Base-by-base conservation (phyloP, 2,329 filamentous ascomycete species). In the Apiospora arundinis region DNA sequence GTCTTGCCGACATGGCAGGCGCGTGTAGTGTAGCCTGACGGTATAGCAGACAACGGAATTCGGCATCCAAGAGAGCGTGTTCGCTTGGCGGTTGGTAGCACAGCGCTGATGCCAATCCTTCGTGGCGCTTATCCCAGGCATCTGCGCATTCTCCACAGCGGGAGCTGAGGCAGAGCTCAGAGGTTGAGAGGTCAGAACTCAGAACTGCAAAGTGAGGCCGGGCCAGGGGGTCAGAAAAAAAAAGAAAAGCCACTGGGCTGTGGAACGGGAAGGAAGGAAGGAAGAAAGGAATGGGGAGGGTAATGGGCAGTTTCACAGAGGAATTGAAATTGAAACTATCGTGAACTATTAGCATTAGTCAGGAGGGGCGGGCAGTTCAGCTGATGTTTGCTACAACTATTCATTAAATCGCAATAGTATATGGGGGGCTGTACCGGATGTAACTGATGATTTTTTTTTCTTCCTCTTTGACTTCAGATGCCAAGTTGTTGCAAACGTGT, bases 401-500 rank as follows among this genome's bases (percentile, higher is more conserved):
- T 40, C 12, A 18, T n/a, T n/a, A n/a, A 37, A 6, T 37, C 12
- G 56, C 56, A 28, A 63, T 63, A 63, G 56, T 63, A n/a, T 37
- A 60, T 7, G 56, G 56, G 25, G 56, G 56, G 45, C 18, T n/a
- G n/a, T n/a, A 48, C 45, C 45, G 45, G 3, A 32, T 32, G 32
- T 48, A 9, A n/a, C 18, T 2, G 21, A n/a, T 18, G 18, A 48
- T 37, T 60, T 21, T 28, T 28, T 14, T 52, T 60, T 21, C 16
- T 28, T 14, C 25, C 12, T 25, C n/a, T 28, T 6, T 45, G 11
- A 48, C 32, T 63, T 63, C 32, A 9, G 32, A 63, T 63, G 56
- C 56, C 56, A 63, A 63, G 56, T 18, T 63, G 56, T 63, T 28
- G 56, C 56, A 23, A 63, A 63, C 28, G 28, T 40, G 56, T 63